phyloP scores from a whole-genome alignment of 176 grass and related monocot genomes.

The Paspalum vaginatum region DNA sequence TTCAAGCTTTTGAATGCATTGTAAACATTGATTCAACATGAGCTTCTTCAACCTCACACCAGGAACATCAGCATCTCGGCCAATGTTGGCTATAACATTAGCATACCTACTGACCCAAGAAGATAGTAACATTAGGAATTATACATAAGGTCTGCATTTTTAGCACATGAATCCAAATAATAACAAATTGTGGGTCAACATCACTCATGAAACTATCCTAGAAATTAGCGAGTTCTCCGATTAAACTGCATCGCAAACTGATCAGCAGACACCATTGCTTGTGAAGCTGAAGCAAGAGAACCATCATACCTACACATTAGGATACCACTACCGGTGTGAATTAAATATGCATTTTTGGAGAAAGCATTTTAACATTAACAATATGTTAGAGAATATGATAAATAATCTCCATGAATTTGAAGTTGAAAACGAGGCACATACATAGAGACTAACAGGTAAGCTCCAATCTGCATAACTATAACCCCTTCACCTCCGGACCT shows the following conservation, averaged over 20 bases:
- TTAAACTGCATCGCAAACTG: slow-evolving; percentile 73
- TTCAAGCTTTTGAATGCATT: background rate
- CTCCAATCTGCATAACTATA: slow-evolving; percentile 77
- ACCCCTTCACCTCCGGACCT: slow-evolving; percentile 76
- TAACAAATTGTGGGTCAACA: background rate
- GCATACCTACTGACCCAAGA: background rate
- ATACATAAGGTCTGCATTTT: background rate
- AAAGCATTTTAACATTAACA: background rate
- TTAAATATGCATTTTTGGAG: background rate
- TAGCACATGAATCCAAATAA: background rate
- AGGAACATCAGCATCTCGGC: background rate
- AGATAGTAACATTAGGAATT: background rate
- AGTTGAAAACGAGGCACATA: slow-evolving; percentile 46
- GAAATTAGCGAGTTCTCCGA: slow-evolving; percentile 58
- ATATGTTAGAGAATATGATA: background rate
- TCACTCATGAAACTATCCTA: slow-evolving; percentile 11
- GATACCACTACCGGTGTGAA: background rate
- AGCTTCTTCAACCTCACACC: background rate
- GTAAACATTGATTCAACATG: background rate
- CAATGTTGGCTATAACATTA: slow-evolving; percentile 5
- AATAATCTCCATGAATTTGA: slow-evolving; percentile 6
- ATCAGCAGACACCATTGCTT: slow-evolving; percentile 79
- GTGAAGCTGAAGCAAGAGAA: slow-evolving; percentile 72
- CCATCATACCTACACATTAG: slow-evolving; percentile 77
- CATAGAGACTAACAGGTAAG: slow-evolving; percentile 76